Evolutionary conservation across 2,329 filamentous ascomycete genomes (phyloP).

Genomic region (Oidium heveae): DNA sequence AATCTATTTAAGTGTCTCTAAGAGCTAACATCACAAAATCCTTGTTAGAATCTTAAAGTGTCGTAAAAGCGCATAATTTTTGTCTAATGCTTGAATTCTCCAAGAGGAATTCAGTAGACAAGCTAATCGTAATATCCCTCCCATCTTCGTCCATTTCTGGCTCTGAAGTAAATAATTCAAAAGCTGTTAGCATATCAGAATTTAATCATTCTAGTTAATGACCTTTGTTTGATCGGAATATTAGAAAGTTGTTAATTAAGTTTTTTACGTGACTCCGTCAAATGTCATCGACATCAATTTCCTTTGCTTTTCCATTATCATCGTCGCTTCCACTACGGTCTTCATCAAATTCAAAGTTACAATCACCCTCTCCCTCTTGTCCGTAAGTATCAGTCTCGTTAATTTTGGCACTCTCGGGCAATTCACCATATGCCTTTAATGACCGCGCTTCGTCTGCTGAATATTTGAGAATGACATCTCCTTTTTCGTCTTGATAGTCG

Average conservation of each 20-base stretch:
- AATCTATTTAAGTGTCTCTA: too few relatives aligned
- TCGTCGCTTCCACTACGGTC: slow-evolving; percentile 41
- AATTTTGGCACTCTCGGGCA: slow-evolving; percentile 96
- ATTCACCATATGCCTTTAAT: slow-evolving; percentile 89
- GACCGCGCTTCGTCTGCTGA: slow-evolving; percentile 82
- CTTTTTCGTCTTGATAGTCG: slow-evolving; percentile 87
- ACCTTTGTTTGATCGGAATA: too few relatives aligned
- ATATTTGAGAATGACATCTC: slow-evolving; percentile 87
- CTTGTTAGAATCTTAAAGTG: too few relatives aligned
- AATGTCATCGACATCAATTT: slow-evolving; percentile 90
- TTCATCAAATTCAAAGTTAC: slow-evolving; percentile 97
- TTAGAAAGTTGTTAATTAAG: not conserved
- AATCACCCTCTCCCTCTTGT: slow-evolving; percentile 79
- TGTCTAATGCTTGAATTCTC: too few relatives aligned
- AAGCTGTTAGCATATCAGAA: not conserved
- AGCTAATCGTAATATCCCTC: too few relatives aligned
- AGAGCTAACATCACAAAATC: too few relatives aligned
- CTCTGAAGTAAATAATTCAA: not conserved
- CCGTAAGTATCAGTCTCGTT: slow-evolving; percentile 96
- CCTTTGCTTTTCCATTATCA: slow-evolving; percentile 37
- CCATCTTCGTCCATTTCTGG: too few relatives aligned
- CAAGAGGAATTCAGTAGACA: too few relatives aligned
- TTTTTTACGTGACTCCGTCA: slow-evolving; percentile 19
- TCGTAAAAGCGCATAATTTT: too few relatives aligned
- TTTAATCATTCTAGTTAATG: too few relatives aligned